Conservation (phyloP, 495 filamentous ascomycete species). For the Penicillium subrubescens region DNA sequence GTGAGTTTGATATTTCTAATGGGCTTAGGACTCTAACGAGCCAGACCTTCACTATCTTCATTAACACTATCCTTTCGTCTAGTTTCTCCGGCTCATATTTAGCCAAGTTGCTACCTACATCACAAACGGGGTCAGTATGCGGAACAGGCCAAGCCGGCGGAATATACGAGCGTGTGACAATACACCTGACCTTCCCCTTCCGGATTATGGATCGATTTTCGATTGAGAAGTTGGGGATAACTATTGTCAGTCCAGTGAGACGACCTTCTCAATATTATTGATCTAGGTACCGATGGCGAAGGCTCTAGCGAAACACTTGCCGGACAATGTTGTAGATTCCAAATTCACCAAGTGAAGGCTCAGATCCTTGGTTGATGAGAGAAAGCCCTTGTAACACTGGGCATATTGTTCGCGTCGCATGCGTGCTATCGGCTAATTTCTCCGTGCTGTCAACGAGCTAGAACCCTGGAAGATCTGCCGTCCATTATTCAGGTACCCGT, state of each 20-base stretch:
- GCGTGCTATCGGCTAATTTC: neutral
- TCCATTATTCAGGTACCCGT: neutral
- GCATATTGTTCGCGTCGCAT: neutral
- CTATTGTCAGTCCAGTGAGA: neutral
- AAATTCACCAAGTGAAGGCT: neutral
- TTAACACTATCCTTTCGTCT: neutral
- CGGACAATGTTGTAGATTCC: neutral
- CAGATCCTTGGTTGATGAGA: neutral
- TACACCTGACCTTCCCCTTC: too few relatives aligned
- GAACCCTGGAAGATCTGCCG: neutral
- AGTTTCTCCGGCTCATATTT: neutral
- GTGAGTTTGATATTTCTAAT: too few relatives aligned
- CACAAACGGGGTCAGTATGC: neutral
- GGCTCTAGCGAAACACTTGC: too few relatives aligned
- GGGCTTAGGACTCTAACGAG: neutral
- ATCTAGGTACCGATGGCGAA: too few relatives aligned
- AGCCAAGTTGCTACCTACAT: neutral
- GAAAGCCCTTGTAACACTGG: neutral
- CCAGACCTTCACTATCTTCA: neutral
- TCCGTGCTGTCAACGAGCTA: neutral
- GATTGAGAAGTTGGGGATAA: neutral
- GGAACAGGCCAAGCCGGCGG: neutral
- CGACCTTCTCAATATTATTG: too few relatives aligned
- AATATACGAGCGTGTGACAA: neutral
- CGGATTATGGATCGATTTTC: too few relatives aligned